Evolutionary conservation across 2,329 filamentous ascomycete genomes (phyloP), one percentile per base, ranked within the genome.

Genomic region (Botryosphaeria agaves): DNA sequence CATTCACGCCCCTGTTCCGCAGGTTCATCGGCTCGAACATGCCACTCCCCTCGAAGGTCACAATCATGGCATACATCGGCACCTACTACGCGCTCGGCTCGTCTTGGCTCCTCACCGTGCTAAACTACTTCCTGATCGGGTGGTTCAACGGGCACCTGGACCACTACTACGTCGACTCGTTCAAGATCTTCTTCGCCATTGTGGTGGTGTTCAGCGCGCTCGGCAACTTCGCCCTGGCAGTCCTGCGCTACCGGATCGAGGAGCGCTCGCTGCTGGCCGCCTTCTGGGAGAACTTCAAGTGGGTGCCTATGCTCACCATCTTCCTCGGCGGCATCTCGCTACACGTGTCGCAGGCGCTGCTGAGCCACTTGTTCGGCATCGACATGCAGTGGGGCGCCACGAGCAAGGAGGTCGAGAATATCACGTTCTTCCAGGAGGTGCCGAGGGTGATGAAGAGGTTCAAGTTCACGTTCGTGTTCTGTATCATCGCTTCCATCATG

Each of bases 21-120:
- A 64, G 57, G 33, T 87, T 89, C 57, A 52, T 85, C 32, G 66
- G 63, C 48, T 82, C 75, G 41, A 72, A 69, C 49, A 84, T 84
- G 45, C 72, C 72, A 9, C 66, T 83, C 37, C 77, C 75, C 3
- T 78, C 74, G 44, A 83, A 84, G 57, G 61, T 82, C 42, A 82
- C 76, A 29, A 72, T 83, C 40, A 56, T 81, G 47, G 76, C 76
- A 2, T 84, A 83, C 49, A 78, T 83, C 37, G 78, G 77, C 28
- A 83, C 78, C 2, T 83, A 84, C 56, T 83, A 82, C 48, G 78
- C 78, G 38, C 77, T 84, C 36, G 78, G 70, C 17, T 76, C 75
- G 5, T 73, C 76, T 15, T 83, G 77, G 76, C 61, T 80, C 44
- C 64, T 82, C 56, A 82, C 76, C 2, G 60, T 71, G 5, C 60